A percentile compares a stretch with the other conserved stretches of the same genome.
phyloP scores from a whole-genome alignment of 495 filamentous ascomycete genomes.

The Podospora sp. region DNA sequence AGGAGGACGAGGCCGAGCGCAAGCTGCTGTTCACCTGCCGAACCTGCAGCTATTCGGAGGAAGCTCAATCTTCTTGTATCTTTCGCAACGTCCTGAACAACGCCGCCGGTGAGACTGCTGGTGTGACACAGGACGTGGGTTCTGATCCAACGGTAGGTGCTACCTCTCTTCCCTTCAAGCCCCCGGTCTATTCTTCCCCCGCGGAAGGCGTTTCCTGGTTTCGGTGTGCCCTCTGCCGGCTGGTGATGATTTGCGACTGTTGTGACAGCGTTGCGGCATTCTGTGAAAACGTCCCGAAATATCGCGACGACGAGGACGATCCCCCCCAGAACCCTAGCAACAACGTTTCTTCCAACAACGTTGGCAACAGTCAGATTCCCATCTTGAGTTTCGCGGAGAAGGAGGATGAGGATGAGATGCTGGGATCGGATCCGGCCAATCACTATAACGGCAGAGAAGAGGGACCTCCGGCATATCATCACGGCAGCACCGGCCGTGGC shows the following conservation, averaged over 20 bases:
- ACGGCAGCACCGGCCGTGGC: background rate
- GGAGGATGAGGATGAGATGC: constrained; percentile 19
- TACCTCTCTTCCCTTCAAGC: constrained; percentile 39
- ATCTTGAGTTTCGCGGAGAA: constrained; percentile 9
- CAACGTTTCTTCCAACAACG: background rate
- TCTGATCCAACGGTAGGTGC: constrained; percentile 95
- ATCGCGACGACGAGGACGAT: background rate
- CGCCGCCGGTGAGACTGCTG: constrained; percentile 89
- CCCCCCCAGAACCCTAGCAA: background rate
- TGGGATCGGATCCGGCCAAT: background rate
- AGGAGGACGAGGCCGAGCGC: constrained; percentile 71
- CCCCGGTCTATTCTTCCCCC: constrained; percentile 25
- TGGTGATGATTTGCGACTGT: constrained; percentile 18
- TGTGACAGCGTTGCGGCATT: background rate
- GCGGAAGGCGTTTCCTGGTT: constrained; percentile 12
- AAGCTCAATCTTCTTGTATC: constrained; percentile 81
- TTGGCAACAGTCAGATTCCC: background rate
- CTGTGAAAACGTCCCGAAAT: too few species aligned
- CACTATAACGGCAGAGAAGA: background rate
- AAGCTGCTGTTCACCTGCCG: constrained; percentile 69
- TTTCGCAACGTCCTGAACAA: constrained; percentile 90
- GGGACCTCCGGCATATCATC: too few species aligned
- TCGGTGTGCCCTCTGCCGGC: constrained; percentile 28
- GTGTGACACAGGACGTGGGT: constrained; percentile 94
- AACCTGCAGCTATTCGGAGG: constrained; percentile 86